Evolutionary conservation across 176 grass and related monocot species (phyloP).

Genomic region (Oryza coarctata): DNA sequence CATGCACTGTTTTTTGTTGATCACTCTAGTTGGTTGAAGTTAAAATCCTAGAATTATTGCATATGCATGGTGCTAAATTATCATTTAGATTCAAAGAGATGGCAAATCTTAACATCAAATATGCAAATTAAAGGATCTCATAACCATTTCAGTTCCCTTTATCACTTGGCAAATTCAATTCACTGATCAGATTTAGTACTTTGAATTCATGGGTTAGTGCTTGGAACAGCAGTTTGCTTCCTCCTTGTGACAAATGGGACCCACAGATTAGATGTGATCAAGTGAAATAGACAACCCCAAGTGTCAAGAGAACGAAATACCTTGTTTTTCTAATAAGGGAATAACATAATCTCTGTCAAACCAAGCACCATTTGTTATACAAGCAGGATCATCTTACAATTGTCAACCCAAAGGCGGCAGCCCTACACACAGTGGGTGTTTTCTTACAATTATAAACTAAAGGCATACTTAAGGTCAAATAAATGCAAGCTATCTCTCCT

Average conservation of each 20-base stretch:
- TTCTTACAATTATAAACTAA: conserved; percentile 22
- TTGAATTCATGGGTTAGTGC: background rate
- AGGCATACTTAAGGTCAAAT: conserved; percentile 11
- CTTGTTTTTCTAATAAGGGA: background rate
- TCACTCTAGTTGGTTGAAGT: background rate
- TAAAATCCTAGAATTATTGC: background rate
- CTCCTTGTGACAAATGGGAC: background rate
- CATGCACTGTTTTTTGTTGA: background rate
- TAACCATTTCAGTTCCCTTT: background rate
- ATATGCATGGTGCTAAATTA: background rate
- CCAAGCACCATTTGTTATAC: conserved; percentile 2
- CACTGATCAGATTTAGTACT: background rate
- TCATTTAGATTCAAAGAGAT: background rate
- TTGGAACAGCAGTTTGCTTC: background rate
- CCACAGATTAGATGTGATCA: background rate
- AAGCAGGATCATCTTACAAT: conserved; percentile 13
- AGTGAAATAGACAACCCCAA: background rate
- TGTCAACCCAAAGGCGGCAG: conserved; percentile 27
- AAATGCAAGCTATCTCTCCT: conserved; percentile 26
- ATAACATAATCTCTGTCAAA: background rate
- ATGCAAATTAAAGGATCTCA: background rate
- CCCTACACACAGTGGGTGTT: conserved; percentile 17
- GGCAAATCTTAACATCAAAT: background rate
- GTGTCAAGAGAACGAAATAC: background rate
- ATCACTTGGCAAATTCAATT: background rate